Evolutionary conservation across 768 basidiomycete species (phyloP).

Genomic region (Lepiota venenata): DNA sequence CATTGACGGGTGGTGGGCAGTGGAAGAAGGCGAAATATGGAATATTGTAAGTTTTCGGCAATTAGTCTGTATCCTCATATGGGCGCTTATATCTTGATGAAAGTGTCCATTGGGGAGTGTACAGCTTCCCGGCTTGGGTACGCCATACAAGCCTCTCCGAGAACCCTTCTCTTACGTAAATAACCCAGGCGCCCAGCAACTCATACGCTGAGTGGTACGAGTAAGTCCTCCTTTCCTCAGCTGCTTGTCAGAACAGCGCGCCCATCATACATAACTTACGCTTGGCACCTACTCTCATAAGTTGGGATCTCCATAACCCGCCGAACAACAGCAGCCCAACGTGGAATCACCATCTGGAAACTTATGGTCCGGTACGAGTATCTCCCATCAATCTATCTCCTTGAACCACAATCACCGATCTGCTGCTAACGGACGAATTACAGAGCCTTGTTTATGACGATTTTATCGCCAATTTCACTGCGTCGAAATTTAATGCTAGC

Average conservation of each 20-base stretch:
- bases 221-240: slow-evolving; percentile 26
- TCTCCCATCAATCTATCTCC: neutral
- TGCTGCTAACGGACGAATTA: too few species aligned
- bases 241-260: neutral
- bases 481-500: slow-evolving; percentile 49
- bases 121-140: slow-evolving; percentile 44
- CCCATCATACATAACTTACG: neutral
- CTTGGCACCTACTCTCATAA: slow-evolving; percentile 12
- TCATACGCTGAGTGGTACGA: slow-evolving; percentile 56
- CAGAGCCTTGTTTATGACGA: slow-evolving; percentile 53
- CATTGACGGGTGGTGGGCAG: slow-evolving; percentile 19
- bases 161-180: neutral
- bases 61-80: neutral
- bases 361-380: slow-evolving; percentile 36
- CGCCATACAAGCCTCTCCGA: neutral
- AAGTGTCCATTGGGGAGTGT: slow-evolving; percentile 51
- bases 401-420: neutral
- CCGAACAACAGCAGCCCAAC: slow-evolving; percentile 34
- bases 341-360: slow-evolving; percentile 46
- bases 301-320: slow-evolving; percentile 36
- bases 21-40: slow-evolving; percentile 53
- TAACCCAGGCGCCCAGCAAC: slow-evolving; percentile 28
- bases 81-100: slow-evolving; percentile 1
- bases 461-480: slow-evolving; percentile 53
- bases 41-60: slow-evolving; percentile 40